Base-by-base conservation (phyloP, 148 eudicot species). In the Rhododendron mucronatum region DNA sequence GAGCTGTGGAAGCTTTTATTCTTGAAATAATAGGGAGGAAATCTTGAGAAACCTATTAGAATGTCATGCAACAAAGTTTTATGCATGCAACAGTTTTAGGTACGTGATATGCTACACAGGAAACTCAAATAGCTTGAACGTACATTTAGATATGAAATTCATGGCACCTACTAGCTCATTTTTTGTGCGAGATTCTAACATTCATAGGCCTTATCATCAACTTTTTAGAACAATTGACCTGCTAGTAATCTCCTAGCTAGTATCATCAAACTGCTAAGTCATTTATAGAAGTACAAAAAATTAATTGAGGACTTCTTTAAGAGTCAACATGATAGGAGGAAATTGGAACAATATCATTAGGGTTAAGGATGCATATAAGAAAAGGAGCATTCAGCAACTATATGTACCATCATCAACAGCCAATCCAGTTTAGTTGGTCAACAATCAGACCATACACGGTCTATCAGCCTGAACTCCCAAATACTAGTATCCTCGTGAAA, bases 21-120 rank as follows among this genome's bases (percentile, higher is more conserved):
- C 99, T 95, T 84, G 95, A 89, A 88, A 97, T 84, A 61, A 97
- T 93, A 20, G 99, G 99, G 81, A 92, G 80, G 85, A 97, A 97
- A 91, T 97, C 99, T 92, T 97, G 98, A 47, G 88, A 87, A 85
- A 97, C 92, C 99, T 97, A 90, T 16, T 86, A 35, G 8, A 80
- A 84, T 7, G 73, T 14, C 73, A 82, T 50, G 39, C 16, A 63
- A 65, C 41, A 65, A 1, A 81, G 14, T 26, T 20, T 76, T 33
- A 65, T 65, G 87, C 73, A 16, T 71, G 78, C 33, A 77, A 39
- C 59, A 30, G 50, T 65, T 78, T 18, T 39, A 74, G 79, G 47
- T 82, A 78, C 39, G 28, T 65, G 44, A 41, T 65, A 44, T 33
- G 45, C 41, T 44, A 28, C 39, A 51, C 51, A 13, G 45, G 16